Percentiles rank a stretch among this genome's conserved stretches.
These are phyloP conservation scores for Sphaerulina populicola DNA, from an alignment of 2,329 filamentous ascomycete genomes.

Conservation along the genomic window DNA sequence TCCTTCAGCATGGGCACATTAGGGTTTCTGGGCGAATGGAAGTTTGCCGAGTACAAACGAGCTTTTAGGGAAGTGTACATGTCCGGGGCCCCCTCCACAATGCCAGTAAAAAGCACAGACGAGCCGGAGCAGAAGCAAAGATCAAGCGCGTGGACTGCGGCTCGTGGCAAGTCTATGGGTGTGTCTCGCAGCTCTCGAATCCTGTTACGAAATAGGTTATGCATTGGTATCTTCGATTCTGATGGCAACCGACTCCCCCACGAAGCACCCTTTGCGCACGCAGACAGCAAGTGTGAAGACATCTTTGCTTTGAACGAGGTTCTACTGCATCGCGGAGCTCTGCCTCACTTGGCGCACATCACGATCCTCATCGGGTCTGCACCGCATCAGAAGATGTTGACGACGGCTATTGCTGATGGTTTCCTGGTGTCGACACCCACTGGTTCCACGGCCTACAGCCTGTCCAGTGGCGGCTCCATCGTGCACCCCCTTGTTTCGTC, in stretches of 20 bases:
- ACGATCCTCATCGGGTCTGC: conserved; percentile 70
- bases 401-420: conserved; percentile 88
- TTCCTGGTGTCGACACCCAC: conserved; percentile 92
- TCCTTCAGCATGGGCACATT: conserved; percentile 96
- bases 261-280: conserved; percentile 29
- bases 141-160: conserved; percentile 55
- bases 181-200: conserved; percentile 65
- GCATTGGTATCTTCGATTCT: conserved; percentile 72
- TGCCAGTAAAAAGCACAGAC: conserved; percentile 18
- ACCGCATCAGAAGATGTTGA: conserved; percentile 64
- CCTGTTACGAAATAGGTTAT: conserved; percentile 75
- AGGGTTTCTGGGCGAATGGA: conserved; percentile 94
- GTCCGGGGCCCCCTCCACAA: conserved; percentile 49
- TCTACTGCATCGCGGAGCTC: conserved; percentile 79
- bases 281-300: conserved; percentile 34
- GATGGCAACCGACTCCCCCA: conserved; percentile 47
- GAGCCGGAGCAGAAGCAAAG: conserved; percentile 18
- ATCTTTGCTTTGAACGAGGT: conserved; percentile 86
- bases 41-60: conserved; percentile 83
- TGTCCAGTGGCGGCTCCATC: conserved; percentile 88
- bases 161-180: conserved; percentile 75
- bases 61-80: conserved; percentile 92
- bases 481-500: conserved; percentile 87
- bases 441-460: conserved; percentile 86
- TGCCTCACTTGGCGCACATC: conserved; percentile 84